Conservation (phyloP, 441 rosid genomes). For the California macrophylla region DNA sequence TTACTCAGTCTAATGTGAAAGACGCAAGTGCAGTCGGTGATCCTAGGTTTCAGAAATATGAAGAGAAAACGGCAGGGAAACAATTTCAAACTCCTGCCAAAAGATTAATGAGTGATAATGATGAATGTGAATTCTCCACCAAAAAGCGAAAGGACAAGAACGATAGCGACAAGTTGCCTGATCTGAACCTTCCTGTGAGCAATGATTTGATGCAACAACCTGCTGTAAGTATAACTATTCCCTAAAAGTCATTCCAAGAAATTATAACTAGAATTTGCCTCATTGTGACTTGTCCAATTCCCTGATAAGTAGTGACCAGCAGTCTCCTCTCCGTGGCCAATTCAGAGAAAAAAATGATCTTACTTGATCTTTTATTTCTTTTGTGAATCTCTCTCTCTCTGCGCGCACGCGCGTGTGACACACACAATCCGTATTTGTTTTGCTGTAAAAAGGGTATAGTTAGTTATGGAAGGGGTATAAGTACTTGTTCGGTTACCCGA, state of each 20-base stretch:
- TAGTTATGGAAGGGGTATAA: no score
- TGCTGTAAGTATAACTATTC: constrained; percentile 18
- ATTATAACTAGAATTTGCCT: constrained; percentile 3
- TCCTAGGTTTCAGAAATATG: constrained; percentile 12
- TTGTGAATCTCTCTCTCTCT: no score
- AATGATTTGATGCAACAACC: constrained; percentile 14
- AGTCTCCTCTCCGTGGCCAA: not conserved
- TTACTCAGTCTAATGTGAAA: constrained; percentile 7
- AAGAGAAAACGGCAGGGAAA: constrained; percentile 18
- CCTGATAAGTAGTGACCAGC: not conserved
- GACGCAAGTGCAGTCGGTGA: constrained; percentile 13
- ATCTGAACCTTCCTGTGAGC: constrained; percentile 27
- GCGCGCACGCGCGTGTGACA: no score
- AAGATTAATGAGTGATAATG: constrained; percentile 14
- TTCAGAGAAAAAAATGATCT: no score
- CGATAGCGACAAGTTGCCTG: constrained; percentile 22
- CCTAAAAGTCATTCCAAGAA: constrained; percentile 2
- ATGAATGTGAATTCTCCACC: constrained; percentile 15
- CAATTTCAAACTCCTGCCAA: constrained; percentile 12
- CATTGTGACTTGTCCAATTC: not conserved
- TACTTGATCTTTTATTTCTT: no score
- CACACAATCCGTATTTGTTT: no score
- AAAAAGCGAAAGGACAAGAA: constrained; percentile 20
- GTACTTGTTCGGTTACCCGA: no score
- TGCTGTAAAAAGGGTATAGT: no score